Percentiles rank a stretch among this genome's conserved stretches.
Conservation (phyloP, 2,329 filamentous ascomycete species). For the Remersonia thermophila region DNA sequence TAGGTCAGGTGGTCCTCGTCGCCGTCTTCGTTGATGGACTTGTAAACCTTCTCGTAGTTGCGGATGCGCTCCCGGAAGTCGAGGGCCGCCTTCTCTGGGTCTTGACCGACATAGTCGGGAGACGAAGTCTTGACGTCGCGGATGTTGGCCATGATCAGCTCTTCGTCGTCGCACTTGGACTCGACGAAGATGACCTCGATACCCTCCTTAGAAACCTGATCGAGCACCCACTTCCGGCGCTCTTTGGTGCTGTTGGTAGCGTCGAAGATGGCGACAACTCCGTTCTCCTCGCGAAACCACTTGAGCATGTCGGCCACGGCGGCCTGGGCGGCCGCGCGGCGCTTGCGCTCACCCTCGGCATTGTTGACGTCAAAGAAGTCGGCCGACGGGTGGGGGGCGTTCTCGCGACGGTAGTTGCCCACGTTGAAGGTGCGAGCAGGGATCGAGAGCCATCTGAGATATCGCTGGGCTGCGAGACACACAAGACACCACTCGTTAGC, state of each 20-base stretch:
- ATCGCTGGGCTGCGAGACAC: constrained; percentile 59
- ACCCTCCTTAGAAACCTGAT: constrained; percentile 60
- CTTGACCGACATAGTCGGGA: constrained; percentile 87
- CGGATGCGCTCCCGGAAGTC: constrained; percentile 91
- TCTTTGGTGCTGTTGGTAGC: constrained; percentile 93
- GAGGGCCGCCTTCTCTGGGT: constrained; percentile 77
- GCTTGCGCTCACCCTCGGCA: constrained; percentile 76
- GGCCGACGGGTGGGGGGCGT: constrained; percentile 79
- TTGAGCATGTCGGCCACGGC: constrained; percentile 87
- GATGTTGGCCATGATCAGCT: constrained; percentile 96
- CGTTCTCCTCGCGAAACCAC: constrained; percentile 70
- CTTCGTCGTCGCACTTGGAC: constrained; percentile 91
- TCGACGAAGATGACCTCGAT: constrained; percentile 94
- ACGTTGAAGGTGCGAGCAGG: constrained; percentile 94
- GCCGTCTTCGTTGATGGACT: constrained; percentile 69
- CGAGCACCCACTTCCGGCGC: constrained; percentile 80
- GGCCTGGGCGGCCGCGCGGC: constrained; percentile 78
- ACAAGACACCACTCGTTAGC: constrained; percentile 10
- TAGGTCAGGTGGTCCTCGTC: constrained; percentile 85
- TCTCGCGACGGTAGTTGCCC: constrained; percentile 82
- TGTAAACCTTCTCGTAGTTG: constrained; percentile 95
- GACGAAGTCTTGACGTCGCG: constrained; percentile 94
- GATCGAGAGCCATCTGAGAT: constrained; percentile 93
- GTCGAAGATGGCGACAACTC: constrained; percentile 86
- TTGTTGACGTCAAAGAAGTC: constrained; percentile 94